Conservation (phyloP, 2,329 filamentous ascomycete genomes). For the Monilinia laxa region DNA sequence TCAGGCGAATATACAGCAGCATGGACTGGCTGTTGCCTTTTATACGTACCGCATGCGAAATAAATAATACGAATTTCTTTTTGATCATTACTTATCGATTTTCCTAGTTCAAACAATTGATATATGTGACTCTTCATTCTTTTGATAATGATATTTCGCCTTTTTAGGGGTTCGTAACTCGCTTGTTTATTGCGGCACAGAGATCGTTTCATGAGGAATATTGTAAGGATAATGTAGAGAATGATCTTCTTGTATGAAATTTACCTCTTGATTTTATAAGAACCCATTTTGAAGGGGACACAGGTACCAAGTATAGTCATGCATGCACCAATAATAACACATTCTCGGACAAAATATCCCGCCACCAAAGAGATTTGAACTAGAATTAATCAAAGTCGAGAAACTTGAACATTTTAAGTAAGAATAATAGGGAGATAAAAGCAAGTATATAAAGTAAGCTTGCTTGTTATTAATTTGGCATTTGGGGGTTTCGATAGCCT, state of each 20-base stretch:
- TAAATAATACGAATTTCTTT: conserved; percentile 12
- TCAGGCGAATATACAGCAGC: conserved; percentile 11
- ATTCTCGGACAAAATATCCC: too few species aligned
- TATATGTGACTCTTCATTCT: not conserved
- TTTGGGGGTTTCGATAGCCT: too few species aligned
- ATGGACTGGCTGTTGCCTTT: conserved; percentile 13
- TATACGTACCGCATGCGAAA: not conserved
- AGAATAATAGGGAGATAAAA: too few species aligned
- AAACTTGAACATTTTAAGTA: too few species aligned
- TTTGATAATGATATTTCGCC: not conserved
- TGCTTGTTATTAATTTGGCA: too few species aligned
- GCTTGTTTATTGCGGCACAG: not conserved
- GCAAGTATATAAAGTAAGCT: too few species aligned
- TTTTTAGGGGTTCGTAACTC: not conserved
- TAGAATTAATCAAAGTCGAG: too few species aligned
- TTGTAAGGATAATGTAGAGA: not conserved
- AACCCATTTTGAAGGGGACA: not conserved
- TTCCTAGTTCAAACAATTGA: not conserved
- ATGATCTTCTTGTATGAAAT: not conserved
- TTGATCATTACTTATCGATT: not conserved
- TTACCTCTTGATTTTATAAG: not conserved
- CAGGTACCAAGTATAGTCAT: not conserved
- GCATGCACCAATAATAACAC: too few species aligned
- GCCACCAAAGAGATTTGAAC: too few species aligned
- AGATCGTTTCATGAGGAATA: too few species aligned